Base-by-base conservation (phyloP, 2,329 filamentous ascomycete genomes). In the Chrysoporthe cubensis region DNA sequence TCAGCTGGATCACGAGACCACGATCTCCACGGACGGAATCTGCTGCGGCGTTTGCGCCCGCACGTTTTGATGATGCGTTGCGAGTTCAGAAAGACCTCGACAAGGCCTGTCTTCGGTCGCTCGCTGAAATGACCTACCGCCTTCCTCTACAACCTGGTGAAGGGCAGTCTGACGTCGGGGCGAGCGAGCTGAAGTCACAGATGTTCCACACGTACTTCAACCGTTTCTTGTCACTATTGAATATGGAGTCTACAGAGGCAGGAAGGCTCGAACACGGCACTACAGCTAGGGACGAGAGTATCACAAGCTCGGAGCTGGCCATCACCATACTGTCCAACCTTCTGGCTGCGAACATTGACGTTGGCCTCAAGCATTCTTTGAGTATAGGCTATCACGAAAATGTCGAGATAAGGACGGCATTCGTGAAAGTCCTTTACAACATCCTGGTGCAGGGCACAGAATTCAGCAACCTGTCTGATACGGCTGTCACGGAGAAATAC, bases 121-220 rank as follows among this genome's bases (percentile, higher is more conserved):
- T 91, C n/a, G 86, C 88, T 4, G 87, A 88, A 71, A 80, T 91
- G 37, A 90, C 89, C 0, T 90, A 87, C 74, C 86, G 89, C 13
- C 80, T 91, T 4, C 89, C 89, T 18, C 79, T 91, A 16, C 89
- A 91, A 71, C 88, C 89, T 1, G 84, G 84, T 1, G 89, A 91
- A 64, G 87, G 86, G 5, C 87, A 90, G 71, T 88, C 83, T 14
- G 89, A 91, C 76, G 88, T 87, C 1, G 87, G 88, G 57, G 88
- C 87, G 64, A 90, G 88, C 71, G 89, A 91, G 75, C 82, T 89
- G 64, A 91, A 91, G 74, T 89, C 87, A 0, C 87, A 91, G 73
- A 88, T 91, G 85, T 91, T 91, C 73, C 88, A 90, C 70, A 88
- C 85, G 7, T 91, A 91, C 75, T 91, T 91, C 78, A 91, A 90